A percentile compares a stretch with the other conserved stretches of the same genome.
Evolutionary conservation across 208 protist species (phyloP).

Genomic region (Leishmania martiniquensis): DNA sequence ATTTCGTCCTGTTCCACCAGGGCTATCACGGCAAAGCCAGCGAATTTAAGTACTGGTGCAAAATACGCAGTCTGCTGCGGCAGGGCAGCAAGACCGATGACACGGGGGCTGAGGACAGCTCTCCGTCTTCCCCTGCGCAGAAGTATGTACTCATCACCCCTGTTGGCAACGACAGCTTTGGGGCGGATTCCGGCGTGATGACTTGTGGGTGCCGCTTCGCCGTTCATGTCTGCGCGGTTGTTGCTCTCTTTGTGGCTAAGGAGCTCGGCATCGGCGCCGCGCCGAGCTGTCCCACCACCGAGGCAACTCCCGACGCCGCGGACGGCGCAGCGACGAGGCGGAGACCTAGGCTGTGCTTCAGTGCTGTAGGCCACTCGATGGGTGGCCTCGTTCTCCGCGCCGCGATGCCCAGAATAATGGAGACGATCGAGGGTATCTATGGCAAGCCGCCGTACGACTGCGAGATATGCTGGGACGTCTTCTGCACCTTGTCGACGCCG

Average conservation of each 20-base stretch:
- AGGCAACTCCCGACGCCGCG: not conserved
- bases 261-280: not conserved
- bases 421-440: not conserved
- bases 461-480: conserved; percentile 49
- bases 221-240: conserved; percentile 15
- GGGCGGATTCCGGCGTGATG: conserved; percentile 46
- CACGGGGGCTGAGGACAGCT: too few relatives aligned
- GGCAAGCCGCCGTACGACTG: not conserved
- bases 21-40: conserved; percentile 50
- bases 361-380: conserved; percentile 64
- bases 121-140: not conserved
- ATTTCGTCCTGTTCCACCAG: conserved; percentile 68
- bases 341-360: conserved; percentile 41
- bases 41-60: conserved; percentile 46
- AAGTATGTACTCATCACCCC: conserved; percentile 34
- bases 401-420: conserved; percentile 44
- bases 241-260: not conserved
- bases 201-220: conserved; percentile 38
- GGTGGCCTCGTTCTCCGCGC: conserved; percentile 67
- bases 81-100: not conserved
- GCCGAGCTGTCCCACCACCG: not conserved
- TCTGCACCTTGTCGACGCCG: conserved; percentile 57
- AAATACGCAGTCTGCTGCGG: not conserved
- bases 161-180: conserved; percentile 29
- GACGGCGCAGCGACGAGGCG: conserved; percentile 1